Conservation (phyloP, 2,329 filamentous ascomycete genomes). For the Penicillium digitatum region DNA sequence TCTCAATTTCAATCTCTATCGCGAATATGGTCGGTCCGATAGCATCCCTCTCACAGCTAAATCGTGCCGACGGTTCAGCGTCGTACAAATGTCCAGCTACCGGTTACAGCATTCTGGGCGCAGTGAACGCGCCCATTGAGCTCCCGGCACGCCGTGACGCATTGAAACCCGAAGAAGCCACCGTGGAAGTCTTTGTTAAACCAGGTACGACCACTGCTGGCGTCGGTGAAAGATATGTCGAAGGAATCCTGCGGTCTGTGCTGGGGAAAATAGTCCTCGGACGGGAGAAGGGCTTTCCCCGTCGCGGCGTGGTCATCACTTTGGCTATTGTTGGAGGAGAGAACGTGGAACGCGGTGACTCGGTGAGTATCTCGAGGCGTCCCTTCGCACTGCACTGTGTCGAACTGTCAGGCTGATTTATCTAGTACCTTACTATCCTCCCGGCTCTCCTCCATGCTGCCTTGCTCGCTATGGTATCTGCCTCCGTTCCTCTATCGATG, state of each 20-base stretch:
- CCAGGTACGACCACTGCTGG: slow-evolving; percentile 81
- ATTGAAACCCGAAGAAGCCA: slow-evolving; percentile 85
- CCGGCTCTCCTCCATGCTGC: slow-evolving; percentile 78
- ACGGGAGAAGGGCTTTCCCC: slow-evolving; percentile 41
- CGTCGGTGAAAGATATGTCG: slow-evolving; percentile 77
- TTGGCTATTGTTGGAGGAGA: slow-evolving; percentile 40
- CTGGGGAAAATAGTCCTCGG: slow-evolving; percentile 41
- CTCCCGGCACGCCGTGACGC: slow-evolving; percentile 70
- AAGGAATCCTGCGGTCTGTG: slow-evolving; percentile 49
- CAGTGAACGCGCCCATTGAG: slow-evolving; percentile 91
- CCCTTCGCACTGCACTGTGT: background rate
- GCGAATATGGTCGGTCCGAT: slow-evolving; percentile 36
- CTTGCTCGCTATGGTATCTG: slow-evolving; percentile 73
- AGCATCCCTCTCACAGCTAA: slow-evolving; percentile 33
- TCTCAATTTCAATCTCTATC: background rate
- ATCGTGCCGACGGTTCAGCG: slow-evolving; percentile 41
- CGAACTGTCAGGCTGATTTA: slow-evolving; percentile 12
- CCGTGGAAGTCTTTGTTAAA: slow-evolving; percentile 83
- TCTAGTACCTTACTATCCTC: slow-evolving; percentile 72
- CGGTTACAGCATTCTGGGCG: slow-evolving; percentile 76
- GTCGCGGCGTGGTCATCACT: slow-evolving; percentile 44
- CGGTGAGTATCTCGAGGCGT: slow-evolving; percentile 27
- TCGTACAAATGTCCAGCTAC: slow-evolving; percentile 41
- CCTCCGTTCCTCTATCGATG: slow-evolving; percentile 72
- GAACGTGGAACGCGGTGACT: slow-evolving; percentile 35